A percentile compares a stretch with the other conserved stretches of the same genome.
Conservation (phyloP, 2,329 filamentous ascomycete genomes). For the Colletotrichum neosansevieriae region DNA sequence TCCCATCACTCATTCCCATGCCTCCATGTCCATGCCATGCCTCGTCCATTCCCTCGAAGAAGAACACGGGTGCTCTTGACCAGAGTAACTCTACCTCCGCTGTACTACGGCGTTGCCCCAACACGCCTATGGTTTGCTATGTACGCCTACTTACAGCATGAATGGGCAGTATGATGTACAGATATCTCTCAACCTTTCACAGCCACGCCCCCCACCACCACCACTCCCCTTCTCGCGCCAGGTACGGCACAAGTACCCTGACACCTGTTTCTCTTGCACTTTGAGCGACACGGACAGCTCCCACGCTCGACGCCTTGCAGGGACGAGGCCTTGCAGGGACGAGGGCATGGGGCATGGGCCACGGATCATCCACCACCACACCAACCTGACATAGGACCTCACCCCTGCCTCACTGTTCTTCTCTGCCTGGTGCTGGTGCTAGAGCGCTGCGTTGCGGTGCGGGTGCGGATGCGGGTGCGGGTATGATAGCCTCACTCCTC, state of each 20-base stretch:
- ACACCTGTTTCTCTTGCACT: constrained; percentile 2
- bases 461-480: constrained; percentile 9
- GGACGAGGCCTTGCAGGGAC: constrained; percentile 27
- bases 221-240: constrained; percentile 2
- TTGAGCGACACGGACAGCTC: constrained; percentile 16
- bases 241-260: constrained; percentile 32
- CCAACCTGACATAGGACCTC: background rate
- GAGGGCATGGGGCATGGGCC: constrained; percentile 13
- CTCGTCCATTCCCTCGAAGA: background rate
- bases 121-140: too few species aligned
- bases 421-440: background rate
- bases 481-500: background rate
- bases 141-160: too few species aligned
- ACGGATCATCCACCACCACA: background rate
- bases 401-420: too few species aligned
- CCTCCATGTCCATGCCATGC: background rate
- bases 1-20: background rate
- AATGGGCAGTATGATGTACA: too few species aligned
- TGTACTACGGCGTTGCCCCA: background rate
- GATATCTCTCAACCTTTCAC: constrained; percentile 2
- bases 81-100: background rate
- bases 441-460: background rate
- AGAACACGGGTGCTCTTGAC: background rate
- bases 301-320: constrained; percentile 26
- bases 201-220: background rate